Evolutionary conservation across 179 eudicot genomes (phyloP).

Genomic region (Gypsophila paniculata): DNA sequence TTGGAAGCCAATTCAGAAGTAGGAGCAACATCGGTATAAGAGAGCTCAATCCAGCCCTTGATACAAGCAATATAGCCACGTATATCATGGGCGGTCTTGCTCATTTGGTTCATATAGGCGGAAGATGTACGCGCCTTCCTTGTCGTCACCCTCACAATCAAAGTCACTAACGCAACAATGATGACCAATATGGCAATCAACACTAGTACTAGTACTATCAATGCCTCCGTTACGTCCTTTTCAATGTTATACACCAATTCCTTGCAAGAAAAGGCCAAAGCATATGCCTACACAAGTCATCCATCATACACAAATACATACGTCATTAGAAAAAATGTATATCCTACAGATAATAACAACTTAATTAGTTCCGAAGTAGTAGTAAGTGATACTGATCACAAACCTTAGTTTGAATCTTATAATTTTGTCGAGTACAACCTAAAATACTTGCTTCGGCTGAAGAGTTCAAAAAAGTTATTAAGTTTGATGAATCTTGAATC

Average conservation of each 20-base stretch:
- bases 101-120: slow-evolving; percentile 56
- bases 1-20: slow-evolving; percentile 44
- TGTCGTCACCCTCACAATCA: slow-evolving; percentile 31
- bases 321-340: background rate
- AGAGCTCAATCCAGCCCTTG: slow-evolving; percentile 42
- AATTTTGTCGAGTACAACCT: slow-evolving; percentile 14
- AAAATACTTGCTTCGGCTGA: slow-evolving; percentile 25
- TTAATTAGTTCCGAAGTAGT: too few species aligned
- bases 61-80: slow-evolving; percentile 62
- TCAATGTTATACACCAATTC: slow-evolving; percentile 14
- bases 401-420: slow-evolving; percentile 32
- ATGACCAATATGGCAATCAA: slow-evolving; percentile 22
- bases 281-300: slow-evolving; percentile 22
- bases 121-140: slow-evolving; percentile 44
- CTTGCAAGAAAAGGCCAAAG: slow-evolving; percentile 17
- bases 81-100: slow-evolving; percentile 68
- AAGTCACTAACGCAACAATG: slow-evolving; percentile 25
- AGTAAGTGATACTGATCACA: background rate
- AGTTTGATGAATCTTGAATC: slow-evolving; percentile 28
- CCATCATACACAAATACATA: background rate
- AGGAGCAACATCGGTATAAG: slow-evolving; percentile 29
- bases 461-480: slow-evolving; percentile 14
- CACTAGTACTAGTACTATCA: slow-evolving; percentile 32
- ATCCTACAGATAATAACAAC: background rate
- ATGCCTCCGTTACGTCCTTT: slow-evolving; percentile 22